A percentile compares a stretch with the other conserved stretches of the same genome.
Conservation (phyloP, 2,329 filamentous ascomycete species). For the Colletotrichum spaethianum region DNA sequence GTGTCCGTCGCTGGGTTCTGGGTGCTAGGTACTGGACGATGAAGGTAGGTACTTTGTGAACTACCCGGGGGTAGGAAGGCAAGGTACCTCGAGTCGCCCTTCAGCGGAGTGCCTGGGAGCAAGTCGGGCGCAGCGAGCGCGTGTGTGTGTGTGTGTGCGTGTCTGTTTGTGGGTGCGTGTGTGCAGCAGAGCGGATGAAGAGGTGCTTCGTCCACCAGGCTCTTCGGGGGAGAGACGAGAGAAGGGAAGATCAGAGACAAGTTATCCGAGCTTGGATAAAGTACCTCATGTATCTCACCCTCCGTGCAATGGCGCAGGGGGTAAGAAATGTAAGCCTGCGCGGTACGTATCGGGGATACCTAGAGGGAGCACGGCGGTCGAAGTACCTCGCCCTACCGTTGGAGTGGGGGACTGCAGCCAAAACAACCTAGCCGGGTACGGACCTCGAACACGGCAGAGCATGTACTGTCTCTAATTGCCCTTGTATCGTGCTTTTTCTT, state of each 20-base stretch:
- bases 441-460: constrained; percentile 1
- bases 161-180: background rate
- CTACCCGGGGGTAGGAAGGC: background rate
- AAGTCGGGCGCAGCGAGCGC: background rate
- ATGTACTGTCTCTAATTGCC: constrained; percentile 34
- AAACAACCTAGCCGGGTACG: constrained; percentile 30
- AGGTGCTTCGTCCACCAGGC: constrained; percentile 9
- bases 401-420: constrained; percentile 17
- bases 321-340: constrained; percentile 14
- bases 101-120: constrained; percentile 9
- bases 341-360: constrained; percentile 22
- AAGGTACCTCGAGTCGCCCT: constrained; percentile 9
- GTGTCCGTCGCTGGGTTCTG: constrained; percentile 1
- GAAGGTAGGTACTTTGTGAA: background rate
- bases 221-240: background rate
- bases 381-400: constrained; percentile 35
- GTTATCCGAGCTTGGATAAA: constrained; percentile 37
- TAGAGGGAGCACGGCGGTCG: background rate
- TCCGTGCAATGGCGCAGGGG: constrained; percentile 30
- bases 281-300: constrained; percentile 24
- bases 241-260: constrained; percentile 18
- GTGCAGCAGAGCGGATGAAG: constrained; percentile 8
- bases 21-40: background rate
- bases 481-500: constrained; percentile 30
- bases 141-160: background rate